Evolutionary conservation across 352 stramenopile genomes (phyloP).

Genomic region (Phytophthora agathidicida): DNA sequence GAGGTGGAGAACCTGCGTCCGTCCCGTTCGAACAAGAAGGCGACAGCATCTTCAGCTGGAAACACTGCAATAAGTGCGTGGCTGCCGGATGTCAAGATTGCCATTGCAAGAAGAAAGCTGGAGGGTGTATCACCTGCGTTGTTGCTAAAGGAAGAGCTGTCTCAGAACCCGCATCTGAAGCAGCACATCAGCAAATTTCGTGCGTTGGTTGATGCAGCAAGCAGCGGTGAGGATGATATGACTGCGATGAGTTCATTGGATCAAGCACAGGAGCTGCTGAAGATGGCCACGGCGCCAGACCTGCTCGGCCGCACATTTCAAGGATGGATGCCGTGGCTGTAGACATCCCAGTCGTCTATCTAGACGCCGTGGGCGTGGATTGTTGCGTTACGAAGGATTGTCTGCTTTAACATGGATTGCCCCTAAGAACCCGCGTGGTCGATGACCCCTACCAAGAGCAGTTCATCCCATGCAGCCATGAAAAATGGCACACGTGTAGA

Average conservation of each 20-base stretch:
- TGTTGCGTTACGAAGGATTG: no score
- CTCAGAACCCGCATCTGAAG: conserved; percentile 70
- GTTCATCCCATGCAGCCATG: no score
- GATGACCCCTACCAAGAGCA: no score
- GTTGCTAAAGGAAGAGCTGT: conserved; percentile 76
- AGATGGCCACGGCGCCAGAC: conserved; percentile 81
- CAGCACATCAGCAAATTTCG: conserved; percentile 65
- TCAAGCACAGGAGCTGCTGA: conserved; percentile 87
- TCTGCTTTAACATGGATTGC: no score
- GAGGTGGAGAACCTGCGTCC: conserved; percentile 11
- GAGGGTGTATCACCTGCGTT: conserved; percentile 71
- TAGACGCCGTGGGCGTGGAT: no score
- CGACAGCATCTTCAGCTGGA: conserved; percentile 1
- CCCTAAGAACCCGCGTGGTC: no score
- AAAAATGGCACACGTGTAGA: no score
- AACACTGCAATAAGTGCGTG: conserved; percentile 36
- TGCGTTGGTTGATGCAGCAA: conserved; percentile 52
- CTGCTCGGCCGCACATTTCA: conserved; percentile 83
- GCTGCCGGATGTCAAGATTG: conserved; percentile 82
- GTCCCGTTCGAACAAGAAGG: conserved; percentile 23
- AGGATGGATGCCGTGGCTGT: conserved; percentile 85
- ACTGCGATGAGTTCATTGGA: conserved; percentile 53
- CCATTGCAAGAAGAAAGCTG: conserved; percentile 75
- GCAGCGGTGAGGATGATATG: conserved; percentile 12
- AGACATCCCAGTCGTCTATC: no score